These are phyloP conservation scores for Hypocrella siamensis DNA, from an alignment of 2,329 filamentous ascomycete genomes.

Conservation along the genomic window DNA sequence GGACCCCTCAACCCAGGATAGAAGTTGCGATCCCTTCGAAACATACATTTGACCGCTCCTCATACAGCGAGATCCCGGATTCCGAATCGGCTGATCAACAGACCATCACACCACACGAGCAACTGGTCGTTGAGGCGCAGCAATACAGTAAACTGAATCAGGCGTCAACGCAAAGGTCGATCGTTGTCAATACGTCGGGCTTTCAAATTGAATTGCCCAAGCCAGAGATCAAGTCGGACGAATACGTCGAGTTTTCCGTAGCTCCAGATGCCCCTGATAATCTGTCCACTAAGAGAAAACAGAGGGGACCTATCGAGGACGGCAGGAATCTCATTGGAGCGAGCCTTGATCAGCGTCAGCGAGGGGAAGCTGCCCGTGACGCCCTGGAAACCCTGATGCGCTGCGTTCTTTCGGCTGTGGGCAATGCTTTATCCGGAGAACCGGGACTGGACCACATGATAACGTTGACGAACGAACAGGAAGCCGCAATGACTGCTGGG, in stretches of 20 bases:
- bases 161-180: background rate
- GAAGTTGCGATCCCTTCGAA: slow-evolving; percentile 33
- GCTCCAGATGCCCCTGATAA: slow-evolving; percentile 28
- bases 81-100: slow-evolving; percentile 6
- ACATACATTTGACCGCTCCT: slow-evolving; percentile 19
- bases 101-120: slow-evolving; percentile 5
- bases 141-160: slow-evolving; percentile 4
- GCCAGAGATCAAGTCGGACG: slow-evolving; percentile 31
- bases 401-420: slow-evolving; percentile 64
- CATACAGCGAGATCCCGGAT: slow-evolving; percentile 18
- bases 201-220: slow-evolving; percentile 34
- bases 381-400: slow-evolving; percentile 55
- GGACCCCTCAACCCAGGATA: slow-evolving; percentile 16
- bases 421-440: slow-evolving; percentile 44
- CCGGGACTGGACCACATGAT: slow-evolving; percentile 38
- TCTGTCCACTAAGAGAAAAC: slow-evolving; percentile 37
- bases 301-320: slow-evolving; percentile 30
- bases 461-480: slow-evolving; percentile 39
- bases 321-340: slow-evolving; percentile 42
- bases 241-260: slow-evolving; percentile 33
- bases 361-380: slow-evolving; percentile 58
- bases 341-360: slow-evolving; percentile 64
- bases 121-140: slow-evolving; percentile 4
- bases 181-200: slow-evolving; percentile 7
- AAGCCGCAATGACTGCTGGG: slow-evolving; percentile 48